These are phyloP conservation scores for Diaporthe helianthi DNA, from an alignment of 2,329 filamentous ascomycete genomes.

Conservation along the genomic window DNA sequence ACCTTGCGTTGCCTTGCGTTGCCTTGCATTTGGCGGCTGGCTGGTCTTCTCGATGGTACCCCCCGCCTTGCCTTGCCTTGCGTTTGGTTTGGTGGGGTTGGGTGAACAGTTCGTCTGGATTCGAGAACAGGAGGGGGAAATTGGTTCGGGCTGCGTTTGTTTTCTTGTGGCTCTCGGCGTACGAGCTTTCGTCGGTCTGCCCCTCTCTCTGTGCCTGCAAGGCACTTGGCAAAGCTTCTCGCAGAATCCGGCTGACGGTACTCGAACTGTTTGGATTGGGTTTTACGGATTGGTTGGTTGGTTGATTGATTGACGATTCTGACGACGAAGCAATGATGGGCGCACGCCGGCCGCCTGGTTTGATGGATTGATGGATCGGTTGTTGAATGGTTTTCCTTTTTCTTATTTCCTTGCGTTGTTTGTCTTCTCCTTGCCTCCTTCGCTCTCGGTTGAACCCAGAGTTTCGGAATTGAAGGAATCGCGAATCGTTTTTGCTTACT, in stretches of 20 bases:
- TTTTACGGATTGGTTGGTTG: background rate
- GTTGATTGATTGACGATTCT: background rate
- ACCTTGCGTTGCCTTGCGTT: too few species aligned
- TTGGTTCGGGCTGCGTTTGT: background rate
- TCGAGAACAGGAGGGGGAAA: background rate
- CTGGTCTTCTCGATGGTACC: too few species aligned
- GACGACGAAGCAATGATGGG: slow-evolving; percentile 5
- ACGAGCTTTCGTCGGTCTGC: background rate
- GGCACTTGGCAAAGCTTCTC: background rate
- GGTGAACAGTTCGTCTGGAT: too few species aligned
- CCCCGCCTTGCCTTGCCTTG: background rate
- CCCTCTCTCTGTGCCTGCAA: background rate
- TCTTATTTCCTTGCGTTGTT: background rate
- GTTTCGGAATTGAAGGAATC: background rate
- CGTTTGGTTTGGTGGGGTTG: background rate
- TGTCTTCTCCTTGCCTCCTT: background rate
- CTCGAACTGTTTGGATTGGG: background rate
- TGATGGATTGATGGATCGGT: background rate
- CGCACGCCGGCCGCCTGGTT: background rate
- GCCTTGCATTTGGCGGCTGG: too few species aligned
- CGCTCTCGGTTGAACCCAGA: background rate
- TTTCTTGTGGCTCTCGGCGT: background rate
- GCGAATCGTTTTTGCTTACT: background rate
- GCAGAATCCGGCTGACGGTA: background rate
- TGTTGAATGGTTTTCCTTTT: background rate